Base-by-base conservation (phyloP, 345 rosid genomes). In the Bruguiera parviflora region DNA sequence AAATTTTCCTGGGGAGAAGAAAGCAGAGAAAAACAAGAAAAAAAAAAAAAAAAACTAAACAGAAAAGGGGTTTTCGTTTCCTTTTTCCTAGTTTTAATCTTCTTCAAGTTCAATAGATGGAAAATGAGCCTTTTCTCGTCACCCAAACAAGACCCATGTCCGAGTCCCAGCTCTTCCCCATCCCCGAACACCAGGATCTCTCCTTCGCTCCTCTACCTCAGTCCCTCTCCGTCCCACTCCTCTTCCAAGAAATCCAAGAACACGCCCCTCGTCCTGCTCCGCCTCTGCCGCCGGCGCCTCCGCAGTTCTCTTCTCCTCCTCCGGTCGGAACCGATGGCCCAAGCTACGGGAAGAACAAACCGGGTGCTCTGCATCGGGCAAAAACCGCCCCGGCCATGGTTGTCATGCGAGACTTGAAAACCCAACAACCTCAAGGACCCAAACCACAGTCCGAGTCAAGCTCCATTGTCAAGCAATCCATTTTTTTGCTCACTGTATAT, bases 341-440 rank as follows among this genome's bases (percentile, higher is more conserved):
- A 1, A 37, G 2, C 27, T 21, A 74, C 56, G 35, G 21, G 0
- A 57, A 25, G 7, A 65, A 56, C 39, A 82, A 70, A 43, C 82
- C 73, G 5, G 73, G 84, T 16, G 67, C 91, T 21, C 92, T 94
- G 59, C 96, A 80, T 63, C 79, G 98, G 15, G 84, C 79, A 64
- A 85, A 74, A 65, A 91, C 98, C 2, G 96, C 98, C 39, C 97
- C 98, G 10, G 98, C 96, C 57, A 81, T 94, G 92, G 81, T 83
- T 11, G 84, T 84, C 51, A 70, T 89, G 72, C 77, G 76, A 21
- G 86, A 88, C 73, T 61, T 77, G 8, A 75, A 75, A 53, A 28
- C 33, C 37, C 58, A 60, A 13, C 24, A 52, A 21, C 66, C 82
- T 28, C 60, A 62, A 56, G 52, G 35, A 2, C 82, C 76, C 8